These are phyloP conservation scores for Talaromyces funiculosus DNA, from an alignment of 2,329 filamentous ascomycete genomes.

Conservation along the genomic window DNA sequence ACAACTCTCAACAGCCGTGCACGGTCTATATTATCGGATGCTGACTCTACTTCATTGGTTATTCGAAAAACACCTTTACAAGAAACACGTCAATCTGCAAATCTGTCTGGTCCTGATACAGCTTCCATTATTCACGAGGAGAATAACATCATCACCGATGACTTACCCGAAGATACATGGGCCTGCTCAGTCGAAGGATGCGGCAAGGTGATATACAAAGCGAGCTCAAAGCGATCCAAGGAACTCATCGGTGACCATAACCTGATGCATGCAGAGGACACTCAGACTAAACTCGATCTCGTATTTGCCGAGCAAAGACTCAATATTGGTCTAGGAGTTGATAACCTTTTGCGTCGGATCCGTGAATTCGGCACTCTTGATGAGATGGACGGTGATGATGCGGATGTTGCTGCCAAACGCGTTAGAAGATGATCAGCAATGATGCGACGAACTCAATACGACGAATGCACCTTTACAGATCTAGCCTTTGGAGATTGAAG, in stretches of 20 bases:
- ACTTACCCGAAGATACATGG: constrained; percentile 29
- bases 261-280: constrained; percentile 31
- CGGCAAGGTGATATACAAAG: constrained; percentile 28
- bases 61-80: constrained; percentile 26
- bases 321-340: constrained; percentile 29
- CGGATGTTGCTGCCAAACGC: constrained; percentile 18
- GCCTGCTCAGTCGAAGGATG: constrained; percentile 29
- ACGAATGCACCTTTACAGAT: background rate
- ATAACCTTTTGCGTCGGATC: constrained; percentile 29
- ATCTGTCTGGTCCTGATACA: constrained; percentile 14
- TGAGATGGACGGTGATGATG: constrained; percentile 13
- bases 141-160: constrained; percentile 12
- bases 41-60: constrained; percentile 17
- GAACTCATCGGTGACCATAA: constrained; percentile 30
- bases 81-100: constrained; percentile 23
- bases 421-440: constrained; percentile 12
- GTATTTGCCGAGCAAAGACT: constrained; percentile 32
- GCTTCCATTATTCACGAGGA: background rate
- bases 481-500: background rate
- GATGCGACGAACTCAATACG: background rate
- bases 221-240: constrained; percentile 28
- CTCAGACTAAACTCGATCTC: constrained; percentile 31
- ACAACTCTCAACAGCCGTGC: constrained; percentile 25
- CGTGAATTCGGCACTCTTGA: constrained; percentile 24
- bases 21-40: constrained; percentile 26